Percentiles rank a stretch among this genome's conserved stretches.
phyloP scores from a whole-genome alignment of 2,329 filamentous ascomycete genomes.

The Claviceps lovelessii region DNA sequence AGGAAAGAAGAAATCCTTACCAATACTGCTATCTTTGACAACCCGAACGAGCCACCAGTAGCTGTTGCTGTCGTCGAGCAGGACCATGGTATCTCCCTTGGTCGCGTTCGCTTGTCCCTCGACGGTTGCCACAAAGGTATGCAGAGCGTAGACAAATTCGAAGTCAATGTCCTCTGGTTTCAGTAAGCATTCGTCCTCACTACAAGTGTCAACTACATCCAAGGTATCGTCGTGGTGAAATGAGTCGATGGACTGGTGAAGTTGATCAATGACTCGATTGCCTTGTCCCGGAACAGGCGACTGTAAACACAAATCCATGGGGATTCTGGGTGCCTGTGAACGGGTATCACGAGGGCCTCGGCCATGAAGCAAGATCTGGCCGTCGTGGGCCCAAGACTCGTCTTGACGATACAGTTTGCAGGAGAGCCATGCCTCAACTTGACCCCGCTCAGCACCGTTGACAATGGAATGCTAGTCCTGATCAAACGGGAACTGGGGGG shows the following conservation, averaged over 20 bases:
- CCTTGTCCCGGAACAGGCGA: neutral
- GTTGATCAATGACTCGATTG: neutral
- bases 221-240: constrained; percentile 36
- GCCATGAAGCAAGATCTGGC: neutral
- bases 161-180: constrained; percentile 97
- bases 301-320: neutral
- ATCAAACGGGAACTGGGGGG: neutral
- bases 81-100: constrained; percentile 96
- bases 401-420: neutral
- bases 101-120: constrained; percentile 97
- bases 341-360: neutral
- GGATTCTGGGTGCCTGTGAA: neutral
- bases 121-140: constrained; percentile 94
- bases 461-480: constrained; percentile 4
- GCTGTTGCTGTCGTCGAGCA: constrained; percentile 96
- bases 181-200: constrained; percentile 75
- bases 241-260: constrained; percentile 13
- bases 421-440: neutral
- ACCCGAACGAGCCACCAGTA: constrained; percentile 99
- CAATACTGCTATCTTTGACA: constrained; percentile 93
- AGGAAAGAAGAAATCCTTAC: constrained; percentile 21
- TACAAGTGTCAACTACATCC: constrained; percentile 47
- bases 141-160: constrained; percentile 95
- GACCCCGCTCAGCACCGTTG: neutral
- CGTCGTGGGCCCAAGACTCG: neutral